Evolutionary conservation across 2,329 filamentous ascomycete genomes (phyloP).

Genomic region (Sporothrix mexicana): DNA sequence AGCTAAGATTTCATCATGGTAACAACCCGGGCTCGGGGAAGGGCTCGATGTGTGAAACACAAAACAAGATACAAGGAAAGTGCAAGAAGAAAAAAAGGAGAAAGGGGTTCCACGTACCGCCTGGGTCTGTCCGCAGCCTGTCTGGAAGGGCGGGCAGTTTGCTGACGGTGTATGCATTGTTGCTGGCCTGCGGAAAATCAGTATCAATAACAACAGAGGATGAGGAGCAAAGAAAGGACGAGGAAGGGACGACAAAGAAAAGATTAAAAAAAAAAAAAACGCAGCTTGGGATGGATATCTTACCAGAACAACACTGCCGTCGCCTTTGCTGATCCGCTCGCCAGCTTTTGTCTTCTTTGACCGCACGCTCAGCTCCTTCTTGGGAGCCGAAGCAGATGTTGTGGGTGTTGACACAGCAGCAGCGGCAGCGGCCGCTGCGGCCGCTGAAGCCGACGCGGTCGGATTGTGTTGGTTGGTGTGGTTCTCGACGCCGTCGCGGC

Average conservation of each 20-base stretch:
- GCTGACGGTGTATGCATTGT: conserved; percentile 82
- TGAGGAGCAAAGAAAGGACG: background rate
- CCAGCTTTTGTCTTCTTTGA: conserved; percentile 67
- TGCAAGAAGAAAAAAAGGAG: background rate
- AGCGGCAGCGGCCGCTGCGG: background rate
- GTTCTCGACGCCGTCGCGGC: conserved; percentile 56
- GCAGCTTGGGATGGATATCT: background rate
- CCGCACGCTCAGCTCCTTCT: conserved; percentile 63
- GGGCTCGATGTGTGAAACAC: background rate
- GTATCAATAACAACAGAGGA: background rate
- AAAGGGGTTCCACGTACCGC: conserved; percentile 57
- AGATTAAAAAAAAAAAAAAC: background rate
- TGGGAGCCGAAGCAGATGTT: conserved; percentile 43
- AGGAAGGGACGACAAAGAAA: background rate
- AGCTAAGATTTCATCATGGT: conserved; percentile 36
- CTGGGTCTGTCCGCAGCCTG: conserved; percentile 69
- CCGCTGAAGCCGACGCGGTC: background rate
- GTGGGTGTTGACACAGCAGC: background rate
- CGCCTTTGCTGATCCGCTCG: conserved; percentile 69
- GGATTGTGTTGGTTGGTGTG: conserved; percentile 30
- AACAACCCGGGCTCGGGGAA: conserved; percentile 3
- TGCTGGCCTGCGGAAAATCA: conserved; percentile 67
- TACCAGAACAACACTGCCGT: conserved; percentile 71
- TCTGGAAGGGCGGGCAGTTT: conserved; percentile 84
- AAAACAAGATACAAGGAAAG: background rate